A percentile compares a stretch with the other conserved stretches of the same genome.
These are phyloP conservation scores for Phaffomyces antillensis DNA, from an alignment of 805 yeast genomes.

Conservation along the genomic window DNA sequence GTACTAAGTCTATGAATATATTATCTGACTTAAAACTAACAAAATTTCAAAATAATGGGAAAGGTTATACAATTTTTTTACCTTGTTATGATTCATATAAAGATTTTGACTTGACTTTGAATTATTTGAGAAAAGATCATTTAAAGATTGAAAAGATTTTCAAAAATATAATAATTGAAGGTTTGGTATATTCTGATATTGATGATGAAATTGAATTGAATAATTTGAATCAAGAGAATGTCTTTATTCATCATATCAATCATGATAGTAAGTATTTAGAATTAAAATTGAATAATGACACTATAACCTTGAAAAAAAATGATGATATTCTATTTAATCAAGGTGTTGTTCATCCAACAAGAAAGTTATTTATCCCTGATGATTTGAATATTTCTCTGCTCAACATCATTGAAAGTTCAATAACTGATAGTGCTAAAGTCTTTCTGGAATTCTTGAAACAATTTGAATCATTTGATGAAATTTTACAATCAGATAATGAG, in stretches of 20 bases:
- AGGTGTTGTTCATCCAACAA: slow-evolving; percentile 77
- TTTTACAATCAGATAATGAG: slow-evolving; percentile 32
- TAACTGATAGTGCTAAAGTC: slow-evolving; percentile 28
- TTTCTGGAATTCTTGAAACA: slow-evolving; percentile 40
- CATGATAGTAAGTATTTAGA: slow-evolving; percentile 11
- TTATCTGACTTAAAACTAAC: slow-evolving; percentile 46
- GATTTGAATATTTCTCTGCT: slow-evolving; percentile 42
- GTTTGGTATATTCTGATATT: slow-evolving; percentile 60
- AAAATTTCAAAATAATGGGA: slow-evolving; percentile 42
- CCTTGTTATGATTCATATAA: slow-evolving; percentile 79
- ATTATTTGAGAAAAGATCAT: slow-evolving; percentile 47
- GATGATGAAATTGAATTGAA: slow-evolving; percentile 23
- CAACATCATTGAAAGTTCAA: slow-evolving; percentile 50
- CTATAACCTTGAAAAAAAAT: slow-evolving; percentile 26
- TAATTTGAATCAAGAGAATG: slow-evolving; percentile 25
- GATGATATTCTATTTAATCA: slow-evolving; percentile 69
- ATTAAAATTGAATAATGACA: slow-evolving; percentile 16
- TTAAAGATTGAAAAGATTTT: slow-evolving; percentile 46
- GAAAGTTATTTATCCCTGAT: slow-evolving; percentile 49
- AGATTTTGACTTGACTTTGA: slow-evolving; percentile 47
- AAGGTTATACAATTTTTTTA: slow-evolving; percentile 69
- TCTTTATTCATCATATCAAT: slow-evolving; percentile 13
- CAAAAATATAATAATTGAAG: slow-evolving; percentile 53
- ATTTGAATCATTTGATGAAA: slow-evolving; percentile 35
- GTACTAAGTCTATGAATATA: slow-evolving; percentile 58